phyloP scores from a whole-genome alignment of 441 rosid species.

The Pelargonium cotyledonis region DNA sequence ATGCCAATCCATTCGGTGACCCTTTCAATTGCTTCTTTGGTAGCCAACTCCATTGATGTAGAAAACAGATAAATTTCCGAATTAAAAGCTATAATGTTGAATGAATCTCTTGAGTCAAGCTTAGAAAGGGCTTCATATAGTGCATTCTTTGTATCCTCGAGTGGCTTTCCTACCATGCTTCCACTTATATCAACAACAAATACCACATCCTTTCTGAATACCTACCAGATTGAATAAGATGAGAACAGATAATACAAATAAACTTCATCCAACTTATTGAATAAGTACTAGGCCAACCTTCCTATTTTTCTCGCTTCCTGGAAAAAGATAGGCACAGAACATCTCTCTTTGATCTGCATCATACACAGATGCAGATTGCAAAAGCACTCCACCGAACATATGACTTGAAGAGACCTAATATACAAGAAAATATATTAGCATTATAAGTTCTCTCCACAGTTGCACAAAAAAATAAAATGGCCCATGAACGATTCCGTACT shows the following conservation, averaged over 20 bases:
- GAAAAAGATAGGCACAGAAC: constrained; percentile 63
- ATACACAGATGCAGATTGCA: constrained; percentile 64
- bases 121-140: constrained; percentile 44
- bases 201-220: constrained; percentile 63
- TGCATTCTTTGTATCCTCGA: constrained; percentile 62
- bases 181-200: constrained; percentile 88
- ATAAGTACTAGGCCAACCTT: constrained; percentile 42
- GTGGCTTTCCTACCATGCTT: constrained; percentile 79
- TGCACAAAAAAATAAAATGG: background rate
- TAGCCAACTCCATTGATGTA: constrained; percentile 59
- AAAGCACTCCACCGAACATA: constrained; percentile 64
- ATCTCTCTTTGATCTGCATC: constrained; percentile 86
- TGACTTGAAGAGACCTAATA: constrained; percentile 55
- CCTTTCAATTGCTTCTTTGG: constrained; percentile 54
- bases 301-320: constrained; percentile 47
- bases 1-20: constrained; percentile 64
- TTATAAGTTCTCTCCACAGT: background rate
- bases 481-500: constrained; percentile 17
- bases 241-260: constrained; percentile 22
- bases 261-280: background rate
- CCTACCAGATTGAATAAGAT: constrained; percentile 43
- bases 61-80: constrained; percentile 62
- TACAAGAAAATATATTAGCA: constrained; percentile 10
- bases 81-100: constrained; percentile 78
- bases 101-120: constrained; percentile 67